Base-by-base conservation (phyloP, 306 rosid genomes). In the Pyrus pyrifolia region DNA sequence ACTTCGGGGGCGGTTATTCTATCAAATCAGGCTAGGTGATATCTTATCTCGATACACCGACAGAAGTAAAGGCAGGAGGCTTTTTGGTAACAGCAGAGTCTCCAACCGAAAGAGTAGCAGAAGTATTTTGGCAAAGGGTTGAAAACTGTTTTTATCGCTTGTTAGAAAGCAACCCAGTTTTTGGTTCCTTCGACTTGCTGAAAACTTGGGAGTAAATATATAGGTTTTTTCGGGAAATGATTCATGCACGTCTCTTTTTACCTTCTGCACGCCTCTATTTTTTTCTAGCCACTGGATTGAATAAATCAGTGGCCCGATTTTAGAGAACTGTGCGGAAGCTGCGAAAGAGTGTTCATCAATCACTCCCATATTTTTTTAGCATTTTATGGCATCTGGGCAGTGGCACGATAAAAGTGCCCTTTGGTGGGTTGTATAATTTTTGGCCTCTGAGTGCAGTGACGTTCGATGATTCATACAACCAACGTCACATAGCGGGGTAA, bases 1-100 rank as follows among this genome's bases (percentile, higher is more conserved):
- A 76, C 79, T 72, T 44, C 88, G 25, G 89, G 80, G 79, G 89
- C 76, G 75, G 74, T 80, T 42, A 81, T 82, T 83, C 70, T 81
- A 63, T 85, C 90, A 68, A 87, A 87, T 79, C 82, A 77, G 87
- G 90, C 85, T 76, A 83, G 89, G 81, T 82, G 76, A 82, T 17
- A 18, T 46, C 40, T 46, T 65, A 55, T 83, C 40, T 69, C 71
- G 76, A 52, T 80, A 58, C 67, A 44, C 74, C 27, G 80, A 79
- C 80, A 38, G 73, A 73, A 22, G 59, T 29, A 17, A 38, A 82
- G 64, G 77, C 70, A 72, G 84, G 76, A 61, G 71, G 61, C 67
- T 57, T 71, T 49, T 60, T 65, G 76, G 53, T 35, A 76, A 67
- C 67, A 33, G 82, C 45, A 1, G 21, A 49, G 55, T 49, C 30